Base-by-base conservation (phyloP, 2,329 filamentous ascomycete species). In the Sarocladiaceae sp. region DNA sequence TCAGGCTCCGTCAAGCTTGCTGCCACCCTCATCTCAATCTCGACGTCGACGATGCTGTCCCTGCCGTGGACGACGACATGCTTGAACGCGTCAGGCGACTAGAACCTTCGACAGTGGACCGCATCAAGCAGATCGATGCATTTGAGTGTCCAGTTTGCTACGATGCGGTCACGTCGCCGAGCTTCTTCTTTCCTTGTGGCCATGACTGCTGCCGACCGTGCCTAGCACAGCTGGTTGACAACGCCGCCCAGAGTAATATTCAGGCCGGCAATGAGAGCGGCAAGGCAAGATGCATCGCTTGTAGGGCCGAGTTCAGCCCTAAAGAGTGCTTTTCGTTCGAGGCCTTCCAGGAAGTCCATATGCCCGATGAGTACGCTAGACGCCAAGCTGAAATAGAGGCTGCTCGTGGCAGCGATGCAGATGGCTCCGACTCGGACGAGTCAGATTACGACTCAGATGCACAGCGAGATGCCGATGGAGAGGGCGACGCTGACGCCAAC, bases 121-220 rank as follows among this genome's bases (percentile, higher is more conserved):
- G 89, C 6, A 77, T 94, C 62, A 87, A 73, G 58, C 64, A 62
- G 1, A 64, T 66, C 1, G 75, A 83, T 1, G 78, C 75, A 2
- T 89, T 93, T 48, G 86, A 92, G 63, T 96, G 91, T 61, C 88
- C 88, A 0, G 84, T 94, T 18, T 96, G 91, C 65, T 85, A 88
- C 54, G 91, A 96, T 60, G 83, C 76, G 2, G 82, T 86, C 6
- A 75, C 79, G 13, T 91, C 92, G 56, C 88, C 89, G 0, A 80
- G 80, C 3, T 88, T 96, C 56, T 86, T 92, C 65, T 76, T 90
- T 50, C 90, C 90, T 1, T 96, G 91, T 62, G 91, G 91, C 2
- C 91, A 96, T 62, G 82, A 86, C 54, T 83, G 84, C 22, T 96
- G 91, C 66, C 72, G 78, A 1, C 86, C 91, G 56, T 96, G 91